These are phyloP conservation scores for Candida dubliniensis DNA, from an alignment of 1,139 yeast species.

Conservation along the genomic window DNA sequence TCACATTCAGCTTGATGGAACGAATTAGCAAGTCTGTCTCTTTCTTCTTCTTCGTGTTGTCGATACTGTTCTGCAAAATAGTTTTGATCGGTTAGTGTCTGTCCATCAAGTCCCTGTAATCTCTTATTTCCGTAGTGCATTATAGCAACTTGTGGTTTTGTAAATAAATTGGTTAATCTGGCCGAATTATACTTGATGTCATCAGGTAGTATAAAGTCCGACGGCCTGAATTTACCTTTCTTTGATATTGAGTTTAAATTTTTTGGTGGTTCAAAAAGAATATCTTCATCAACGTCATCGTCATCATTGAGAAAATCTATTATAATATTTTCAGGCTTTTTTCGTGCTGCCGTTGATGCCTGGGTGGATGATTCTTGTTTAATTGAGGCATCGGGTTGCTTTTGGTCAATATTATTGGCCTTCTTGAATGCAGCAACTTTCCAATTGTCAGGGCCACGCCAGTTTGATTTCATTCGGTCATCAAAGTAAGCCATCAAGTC, in stretches of 20 bases:
- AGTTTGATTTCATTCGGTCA: conserved; percentile 62
- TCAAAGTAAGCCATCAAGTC: conserved; percentile 82
- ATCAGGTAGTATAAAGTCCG: conserved; percentile 60
- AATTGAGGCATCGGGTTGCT: conserved; percentile 5
- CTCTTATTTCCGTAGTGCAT: conserved; percentile 28
- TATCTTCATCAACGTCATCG: conserved; percentile 37
- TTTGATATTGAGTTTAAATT: conserved; percentile 30
- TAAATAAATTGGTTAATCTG: conserved; percentile 63
- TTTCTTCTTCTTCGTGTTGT: conserved; percentile 36
- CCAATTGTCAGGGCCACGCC: conserved; percentile 98
- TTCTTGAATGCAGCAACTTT: conserved; percentile 62
- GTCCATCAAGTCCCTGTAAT: conserved; percentile 5
- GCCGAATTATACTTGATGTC: conserved; percentile 75
- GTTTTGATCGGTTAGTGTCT: conserved; percentile 57
- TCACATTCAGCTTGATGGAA: conserved; percentile 49
- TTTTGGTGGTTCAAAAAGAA: conserved; percentile 52
- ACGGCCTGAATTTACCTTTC: conserved; percentile 25
- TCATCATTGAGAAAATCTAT: conserved; percentile 53
- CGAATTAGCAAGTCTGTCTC: conserved; percentile 39
- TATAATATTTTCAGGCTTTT: conserved; percentile 33
- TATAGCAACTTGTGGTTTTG: conserved; percentile 58
- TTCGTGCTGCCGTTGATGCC: conserved; percentile 18
- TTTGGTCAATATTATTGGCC: conserved; percentile 19
- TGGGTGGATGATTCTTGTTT: conserved; percentile 1
- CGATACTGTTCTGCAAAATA: conserved; percentile 74